These are phyloP conservation scores for Immersiporthe knoxdaviesiana DNA, from an alignment of 2,329 filamentous ascomycete genomes.

Conservation along the genomic window DNA sequence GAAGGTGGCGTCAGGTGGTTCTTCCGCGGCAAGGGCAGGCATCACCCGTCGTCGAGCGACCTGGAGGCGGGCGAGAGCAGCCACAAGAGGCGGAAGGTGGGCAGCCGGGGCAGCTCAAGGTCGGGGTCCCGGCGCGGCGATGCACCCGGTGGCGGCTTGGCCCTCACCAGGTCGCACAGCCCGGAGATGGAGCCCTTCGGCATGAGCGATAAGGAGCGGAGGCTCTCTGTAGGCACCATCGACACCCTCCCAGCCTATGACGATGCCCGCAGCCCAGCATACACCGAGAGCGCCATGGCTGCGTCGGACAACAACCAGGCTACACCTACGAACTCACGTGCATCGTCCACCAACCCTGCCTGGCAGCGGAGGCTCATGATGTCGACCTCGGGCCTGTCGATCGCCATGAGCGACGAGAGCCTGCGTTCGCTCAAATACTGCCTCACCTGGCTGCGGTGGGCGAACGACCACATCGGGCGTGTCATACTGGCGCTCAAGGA, in stretches of 20 bases:
- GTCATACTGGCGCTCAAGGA: slow-evolving; percentile 75
- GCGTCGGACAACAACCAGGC: slow-evolving; percentile 34
- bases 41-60: slow-evolving; percentile 56
- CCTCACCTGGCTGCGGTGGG: slow-evolving; percentile 76
- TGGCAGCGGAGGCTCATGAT: slow-evolving; percentile 88
- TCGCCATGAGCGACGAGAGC: slow-evolving; percentile 89
- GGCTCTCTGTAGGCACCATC: slow-evolving; percentile 67
- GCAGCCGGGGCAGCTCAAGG: slow-evolving; percentile 42
- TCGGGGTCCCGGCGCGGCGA: slow-evolving; percentile 38
- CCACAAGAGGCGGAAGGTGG: slow-evolving; percentile 64
- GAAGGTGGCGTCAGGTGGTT: slow-evolving; percentile 88
- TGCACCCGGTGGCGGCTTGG: slow-evolving; percentile 1
- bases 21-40: slow-evolving; percentile 59
- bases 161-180: slow-evolving; percentile 29
- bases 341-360: slow-evolving; percentile 38
- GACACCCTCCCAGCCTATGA: slow-evolving; percentile 86
- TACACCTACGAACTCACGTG: slow-evolving; percentile 36
- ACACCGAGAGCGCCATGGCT: slow-evolving; percentile 59
- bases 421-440: slow-evolving; percentile 84
- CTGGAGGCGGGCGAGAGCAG: slow-evolving; percentile 50
- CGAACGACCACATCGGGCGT: slow-evolving; percentile 78
- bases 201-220: slow-evolving; percentile 46
- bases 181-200: slow-evolving; percentile 32
- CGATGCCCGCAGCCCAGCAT: slow-evolving; percentile 73
- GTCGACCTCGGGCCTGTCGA: slow-evolving; percentile 86